phyloP scores from a whole-genome alignment of 805 yeast species.

The Kregervanrija delftensis region DNA sequence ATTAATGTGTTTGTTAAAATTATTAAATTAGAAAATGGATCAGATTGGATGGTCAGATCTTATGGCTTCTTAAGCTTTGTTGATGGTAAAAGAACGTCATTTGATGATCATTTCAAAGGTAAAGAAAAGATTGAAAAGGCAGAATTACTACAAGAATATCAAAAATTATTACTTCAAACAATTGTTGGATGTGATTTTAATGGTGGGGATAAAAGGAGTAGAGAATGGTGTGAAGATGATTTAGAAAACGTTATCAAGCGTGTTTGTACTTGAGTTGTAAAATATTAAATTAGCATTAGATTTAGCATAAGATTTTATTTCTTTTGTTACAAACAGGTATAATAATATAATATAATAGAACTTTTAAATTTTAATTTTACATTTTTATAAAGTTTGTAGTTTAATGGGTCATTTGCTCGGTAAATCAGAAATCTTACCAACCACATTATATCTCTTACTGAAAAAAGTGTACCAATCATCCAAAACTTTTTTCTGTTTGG shows the following conservation, averaged over 20 bases:
- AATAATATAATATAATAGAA: too few relatives aligned
- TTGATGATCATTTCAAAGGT: not conserved
- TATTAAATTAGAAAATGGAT: constrained; percentile 50
- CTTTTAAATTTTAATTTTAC: too few relatives aligned
- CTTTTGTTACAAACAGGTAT: too few relatives aligned
- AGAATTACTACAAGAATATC: constrained; percentile 33
- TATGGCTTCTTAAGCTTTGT: constrained; percentile 38
- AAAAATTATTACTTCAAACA: constrained; percentile 40
- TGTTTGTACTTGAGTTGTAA: constrained; percentile 11
- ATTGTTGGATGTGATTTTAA: constrained; percentile 31
- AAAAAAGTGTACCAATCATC: constrained; percentile 72
- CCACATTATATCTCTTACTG: constrained; percentile 43
- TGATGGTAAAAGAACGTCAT: constrained; percentile 23
- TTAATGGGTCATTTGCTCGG: constrained; percentile 10
- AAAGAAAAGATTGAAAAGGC: constrained; percentile 13
- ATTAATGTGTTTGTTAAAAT: constrained; percentile 38
- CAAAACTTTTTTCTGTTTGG: constrained; percentile 51
- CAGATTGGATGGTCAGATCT: constrained; percentile 51
- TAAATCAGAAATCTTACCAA: constrained; percentile 30
- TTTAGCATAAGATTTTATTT: too few relatives aligned
- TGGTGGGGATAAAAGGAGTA: constrained; percentile 43
- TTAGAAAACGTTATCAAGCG: constrained; percentile 40
- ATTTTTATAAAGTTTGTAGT: not conserved
- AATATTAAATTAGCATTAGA: too few relatives aligned
- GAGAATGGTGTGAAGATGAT: constrained; percentile 57